Conservation (phyloP, 805 yeast species). For the Candida wancherniae region DNA sequence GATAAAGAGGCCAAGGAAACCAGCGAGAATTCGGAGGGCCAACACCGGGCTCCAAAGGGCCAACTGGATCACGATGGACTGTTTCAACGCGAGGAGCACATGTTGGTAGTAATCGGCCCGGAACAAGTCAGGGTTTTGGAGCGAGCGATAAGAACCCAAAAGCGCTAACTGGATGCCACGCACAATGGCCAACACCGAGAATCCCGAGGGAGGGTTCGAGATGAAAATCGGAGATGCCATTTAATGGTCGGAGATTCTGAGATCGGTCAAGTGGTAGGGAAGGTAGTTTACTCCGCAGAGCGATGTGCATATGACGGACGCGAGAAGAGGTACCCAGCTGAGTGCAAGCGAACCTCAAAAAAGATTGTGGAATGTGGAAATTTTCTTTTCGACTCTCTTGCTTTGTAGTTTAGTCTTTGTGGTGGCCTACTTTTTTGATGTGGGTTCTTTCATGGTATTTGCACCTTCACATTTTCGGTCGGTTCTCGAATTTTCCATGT, state of each 20-base stretch:
- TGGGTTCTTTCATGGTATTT: no score
- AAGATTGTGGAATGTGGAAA: no score
- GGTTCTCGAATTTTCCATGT: no score
- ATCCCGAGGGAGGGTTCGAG: conserved; percentile 53
- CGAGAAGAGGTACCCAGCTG: no score
- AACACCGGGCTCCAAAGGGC: conserved; percentile 21
- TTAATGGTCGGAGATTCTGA: not conserved
- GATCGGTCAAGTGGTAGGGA: no score
- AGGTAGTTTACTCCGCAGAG: no score
- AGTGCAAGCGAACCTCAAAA: no score
- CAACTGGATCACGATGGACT: conserved; percentile 36
- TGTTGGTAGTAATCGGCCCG: conserved; percentile 29
- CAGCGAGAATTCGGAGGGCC: conserved; percentile 14
- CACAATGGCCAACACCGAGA: conserved; percentile 43
- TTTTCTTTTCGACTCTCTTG: no score
- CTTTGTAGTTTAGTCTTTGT: no score
- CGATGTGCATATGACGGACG: no score
- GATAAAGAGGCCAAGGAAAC: conserved; percentile 4
- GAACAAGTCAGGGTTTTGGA: conserved; percentile 36
- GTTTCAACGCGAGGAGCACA: conserved; percentile 30
- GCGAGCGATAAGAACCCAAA: conserved; percentile 44
- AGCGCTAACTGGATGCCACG: conserved; percentile 52
- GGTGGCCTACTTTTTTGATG: no score
- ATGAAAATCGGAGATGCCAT: conserved; percentile 62
- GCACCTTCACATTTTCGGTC: no score